phyloP scores from a whole-genome alignment of 208 protist genomes.

The Acanthamoeba castellanii region DNA sequence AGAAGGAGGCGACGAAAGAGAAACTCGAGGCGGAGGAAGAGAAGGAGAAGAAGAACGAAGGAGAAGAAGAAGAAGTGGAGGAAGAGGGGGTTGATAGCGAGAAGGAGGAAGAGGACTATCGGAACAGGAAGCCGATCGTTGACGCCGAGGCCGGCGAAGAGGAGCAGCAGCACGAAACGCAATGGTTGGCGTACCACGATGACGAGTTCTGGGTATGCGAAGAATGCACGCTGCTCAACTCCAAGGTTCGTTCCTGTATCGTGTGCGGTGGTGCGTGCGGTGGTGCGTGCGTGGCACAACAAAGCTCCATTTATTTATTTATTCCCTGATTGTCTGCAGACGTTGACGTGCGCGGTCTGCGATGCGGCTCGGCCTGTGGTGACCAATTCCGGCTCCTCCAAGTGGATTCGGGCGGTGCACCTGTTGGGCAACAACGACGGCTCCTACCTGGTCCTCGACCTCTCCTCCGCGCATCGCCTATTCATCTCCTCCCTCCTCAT shows the following conservation, averaged over 20 bases:
- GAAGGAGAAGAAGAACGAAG: not conserved
- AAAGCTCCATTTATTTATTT: no score
- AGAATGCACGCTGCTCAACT: not conserved
- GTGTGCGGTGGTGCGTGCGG: not conserved
- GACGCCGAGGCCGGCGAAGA: not conserved
- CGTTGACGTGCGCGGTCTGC: not conserved
- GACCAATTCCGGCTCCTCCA: conserved; percentile 2
- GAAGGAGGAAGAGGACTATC: not conserved
- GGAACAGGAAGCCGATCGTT: no score
- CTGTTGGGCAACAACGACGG: conserved; percentile 32
- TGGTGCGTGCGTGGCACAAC: not conserved
- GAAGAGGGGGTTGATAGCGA: not conserved
- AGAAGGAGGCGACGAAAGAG: not conserved
- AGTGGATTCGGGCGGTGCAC: not conserved
- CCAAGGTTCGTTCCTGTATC: not conserved
- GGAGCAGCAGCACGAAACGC: not conserved
- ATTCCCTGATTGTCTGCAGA: no score
- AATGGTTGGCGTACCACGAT: not conserved
- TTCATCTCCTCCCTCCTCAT: no score
- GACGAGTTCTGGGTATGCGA: conserved; percentile 37
- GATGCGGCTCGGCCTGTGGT: not conserved
- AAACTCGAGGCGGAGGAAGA: not conserved
- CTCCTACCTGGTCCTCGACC: not conserved
- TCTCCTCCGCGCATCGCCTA: no score
- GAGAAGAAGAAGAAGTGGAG: not conserved